These are phyloP conservation scores for Psilocybe mexicana DNA, from an alignment of 1,284 basidiomycete genomes.

Conservation along the genomic window DNA sequence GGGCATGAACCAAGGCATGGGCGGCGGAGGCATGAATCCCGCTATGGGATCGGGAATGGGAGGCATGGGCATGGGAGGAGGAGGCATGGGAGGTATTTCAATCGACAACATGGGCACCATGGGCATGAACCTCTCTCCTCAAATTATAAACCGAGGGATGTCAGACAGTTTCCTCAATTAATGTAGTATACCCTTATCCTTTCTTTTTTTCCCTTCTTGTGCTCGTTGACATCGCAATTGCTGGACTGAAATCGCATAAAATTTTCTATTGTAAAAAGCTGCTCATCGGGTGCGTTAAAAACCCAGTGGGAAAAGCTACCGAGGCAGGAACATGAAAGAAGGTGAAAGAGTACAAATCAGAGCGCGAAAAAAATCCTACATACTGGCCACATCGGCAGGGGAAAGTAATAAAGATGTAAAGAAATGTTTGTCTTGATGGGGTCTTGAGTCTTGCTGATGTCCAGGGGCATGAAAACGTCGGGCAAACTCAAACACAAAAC, in stretches of 20 bases:
- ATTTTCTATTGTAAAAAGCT: not conserved
- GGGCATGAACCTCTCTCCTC: slow-evolving; percentile 22
- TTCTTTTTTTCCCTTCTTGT: not conserved
- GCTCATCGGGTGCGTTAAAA: slow-evolving; percentile 19
- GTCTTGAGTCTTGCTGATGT: not conserved
- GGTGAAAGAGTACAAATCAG: not conserved
- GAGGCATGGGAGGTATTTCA: slow-evolving; percentile 27
- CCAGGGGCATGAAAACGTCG: not conserved
- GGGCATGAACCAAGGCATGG: slow-evolving; percentile 27
- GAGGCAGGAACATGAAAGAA: slow-evolving; percentile 15
- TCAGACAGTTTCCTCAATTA: slow-evolving; percentile 14
- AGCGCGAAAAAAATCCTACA: not conserved
- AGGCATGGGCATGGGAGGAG: slow-evolving; percentile 23
- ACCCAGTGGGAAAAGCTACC: slow-evolving; percentile 21
- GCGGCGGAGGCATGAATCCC: slow-evolving; percentile 23
- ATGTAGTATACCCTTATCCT: slow-evolving; percentile 7
- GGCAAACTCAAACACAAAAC: no score
- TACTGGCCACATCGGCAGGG: no score
- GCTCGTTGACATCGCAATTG: not conserved
- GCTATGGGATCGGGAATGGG: slow-evolving; percentile 13
- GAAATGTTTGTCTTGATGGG: not conserved
- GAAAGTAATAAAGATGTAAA: no score
- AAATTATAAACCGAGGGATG: slow-evolving; percentile 18
- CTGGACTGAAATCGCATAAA: not conserved
- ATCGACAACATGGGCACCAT: slow-evolving; percentile 16